A percentile compares a stretch with the other conserved stretches of the same genome.
phyloP scores from a whole-genome alignment of 2,329 filamentous ascomycete genomes.

The Dothideomycetes sp. region DNA sequence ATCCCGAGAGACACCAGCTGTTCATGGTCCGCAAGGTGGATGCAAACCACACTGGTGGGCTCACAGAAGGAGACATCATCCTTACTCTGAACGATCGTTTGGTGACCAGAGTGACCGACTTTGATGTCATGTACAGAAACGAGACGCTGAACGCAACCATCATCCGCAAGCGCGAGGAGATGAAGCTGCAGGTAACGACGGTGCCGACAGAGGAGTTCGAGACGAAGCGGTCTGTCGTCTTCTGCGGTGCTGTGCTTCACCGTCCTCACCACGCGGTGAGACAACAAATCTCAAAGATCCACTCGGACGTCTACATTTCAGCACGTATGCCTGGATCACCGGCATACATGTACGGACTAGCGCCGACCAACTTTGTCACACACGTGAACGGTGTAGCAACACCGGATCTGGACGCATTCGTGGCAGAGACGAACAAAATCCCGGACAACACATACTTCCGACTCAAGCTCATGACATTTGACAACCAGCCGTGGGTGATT shows the following conservation, averaged over 20 bases:
- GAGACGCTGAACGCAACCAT: constrained; percentile 74
- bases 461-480: constrained; percentile 93
- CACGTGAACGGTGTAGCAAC: constrained; percentile 87
- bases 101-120: constrained; percentile 83
- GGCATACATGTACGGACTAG: constrained; percentile 79
- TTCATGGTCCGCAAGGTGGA: constrained; percentile 96
- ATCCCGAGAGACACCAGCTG: constrained; percentile 85
- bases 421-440: constrained; percentile 73
- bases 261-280: constrained; percentile 90
- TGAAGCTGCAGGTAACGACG: constrained; percentile 67
- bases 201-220: constrained; percentile 84
- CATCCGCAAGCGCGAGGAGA: constrained; percentile 72
- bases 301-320: constrained; percentile 92
- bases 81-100: constrained; percentile 83
- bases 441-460: constrained; percentile 98
- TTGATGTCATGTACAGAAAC: constrained; percentile 94
- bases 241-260: constrained; percentile 90
- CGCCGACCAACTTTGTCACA: constrained; percentile 94
- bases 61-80: constrained; percentile 86
- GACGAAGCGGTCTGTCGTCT: constrained; percentile 82
- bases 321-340: constrained; percentile 74
- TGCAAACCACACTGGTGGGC: constrained; percentile 48
- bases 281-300: constrained; percentile 93
- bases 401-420: constrained; percentile 68
- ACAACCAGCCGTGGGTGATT: constrained; percentile 97